A percentile compares a stretch with the other conserved stretches of the same genome.
These are phyloP conservation scores for Phaseolus lunatus DNA, from an alignment of 306 rosid genomes.

Conservation along the genomic window DNA sequence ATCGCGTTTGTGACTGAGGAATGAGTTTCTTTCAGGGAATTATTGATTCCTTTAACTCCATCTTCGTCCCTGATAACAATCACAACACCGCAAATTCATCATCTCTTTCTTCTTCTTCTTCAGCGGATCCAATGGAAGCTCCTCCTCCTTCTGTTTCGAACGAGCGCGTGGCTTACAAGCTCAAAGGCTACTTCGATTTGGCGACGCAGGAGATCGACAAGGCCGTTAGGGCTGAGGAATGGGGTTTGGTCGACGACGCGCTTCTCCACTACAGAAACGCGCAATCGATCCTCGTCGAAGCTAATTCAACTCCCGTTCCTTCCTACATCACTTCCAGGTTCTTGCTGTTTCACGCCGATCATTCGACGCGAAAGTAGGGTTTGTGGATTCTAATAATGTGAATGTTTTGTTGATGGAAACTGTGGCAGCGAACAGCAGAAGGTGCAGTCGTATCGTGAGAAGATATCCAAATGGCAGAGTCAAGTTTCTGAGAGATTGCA, in stretches of 20 bases:
- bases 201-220: conserved; percentile 90
- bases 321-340: conserved; percentile 80
- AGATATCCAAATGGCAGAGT: conserved; percentile 93
- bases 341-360: background rate
- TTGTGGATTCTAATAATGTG: background rate
- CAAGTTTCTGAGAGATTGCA: conserved; percentile 89
- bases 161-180: conserved; percentile 92
- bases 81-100: background rate
- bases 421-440: conserved; percentile 80
- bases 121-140: conserved; percentile 64
- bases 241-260: conserved; percentile 89
- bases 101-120: conserved; percentile 34
- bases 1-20: conserved; percentile 32
- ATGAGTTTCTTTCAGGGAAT: conserved; percentile 76
- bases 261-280: conserved; percentile 78
- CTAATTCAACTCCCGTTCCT: conserved; percentile 77
- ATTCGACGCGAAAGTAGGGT: background rate
- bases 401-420: conserved; percentile 30
- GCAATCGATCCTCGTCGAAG: conserved; percentile 79
- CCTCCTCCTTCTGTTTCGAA: conserved; percentile 66
- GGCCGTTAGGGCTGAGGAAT: conserved; percentile 96
- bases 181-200: conserved; percentile 86
- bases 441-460: conserved; percentile 82
- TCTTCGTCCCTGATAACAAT: conserved; percentile 48
- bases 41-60: conserved; percentile 69